phyloP scores from a whole-genome alignment of 225 moss, liverwort and hornwort genomes.

The Climacium dendroides region DNA sequence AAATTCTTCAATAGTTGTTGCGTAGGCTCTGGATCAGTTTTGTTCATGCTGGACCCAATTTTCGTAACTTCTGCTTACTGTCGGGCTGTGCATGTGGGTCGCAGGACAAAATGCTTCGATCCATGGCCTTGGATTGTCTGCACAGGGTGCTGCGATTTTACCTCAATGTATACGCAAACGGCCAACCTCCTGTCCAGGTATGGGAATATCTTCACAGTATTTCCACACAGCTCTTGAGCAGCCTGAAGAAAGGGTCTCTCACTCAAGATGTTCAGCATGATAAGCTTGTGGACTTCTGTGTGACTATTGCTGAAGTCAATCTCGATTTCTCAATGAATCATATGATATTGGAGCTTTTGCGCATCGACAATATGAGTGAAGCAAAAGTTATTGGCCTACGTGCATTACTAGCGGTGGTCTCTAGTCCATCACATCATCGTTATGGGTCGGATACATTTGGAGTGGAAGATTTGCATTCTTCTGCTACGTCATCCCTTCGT shows the following conservation, averaged over 20 bases:
- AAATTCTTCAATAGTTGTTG: not conserved
- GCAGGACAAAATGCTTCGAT: constrained; percentile 92
- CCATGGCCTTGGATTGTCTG: constrained; percentile 98
- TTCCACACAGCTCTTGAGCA: constrained; percentile 76
- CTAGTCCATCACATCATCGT: constrained; percentile 76
- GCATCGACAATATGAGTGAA: constrained; percentile 89
- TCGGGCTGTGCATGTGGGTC: not conserved
- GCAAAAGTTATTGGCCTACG: constrained; percentile 97
- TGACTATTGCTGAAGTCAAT: constrained; percentile 92
- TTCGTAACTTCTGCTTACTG: not conserved
- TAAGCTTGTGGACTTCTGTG: constrained; percentile 97
- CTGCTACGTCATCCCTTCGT: constrained; percentile 68
- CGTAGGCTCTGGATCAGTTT: not conserved
- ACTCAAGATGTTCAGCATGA: constrained; percentile 98
- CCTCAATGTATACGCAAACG: constrained; percentile 86
- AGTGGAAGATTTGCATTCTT: constrained; percentile 63
- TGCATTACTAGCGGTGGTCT: constrained; percentile 95
- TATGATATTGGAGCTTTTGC: constrained; percentile 92
- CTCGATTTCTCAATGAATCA: constrained; percentile 98
- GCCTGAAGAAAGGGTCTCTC: constrained; percentile 89
- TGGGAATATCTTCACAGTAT: constrained; percentile 95
- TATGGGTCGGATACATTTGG: constrained; percentile 77
- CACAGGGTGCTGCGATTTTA: constrained; percentile 95
- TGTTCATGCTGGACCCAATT: not conserved
- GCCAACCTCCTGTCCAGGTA: constrained; percentile 69